phyloP scores from a whole-genome alignment of 176 grass and related monocot species.

The Triticum dicoccoides region DNA sequence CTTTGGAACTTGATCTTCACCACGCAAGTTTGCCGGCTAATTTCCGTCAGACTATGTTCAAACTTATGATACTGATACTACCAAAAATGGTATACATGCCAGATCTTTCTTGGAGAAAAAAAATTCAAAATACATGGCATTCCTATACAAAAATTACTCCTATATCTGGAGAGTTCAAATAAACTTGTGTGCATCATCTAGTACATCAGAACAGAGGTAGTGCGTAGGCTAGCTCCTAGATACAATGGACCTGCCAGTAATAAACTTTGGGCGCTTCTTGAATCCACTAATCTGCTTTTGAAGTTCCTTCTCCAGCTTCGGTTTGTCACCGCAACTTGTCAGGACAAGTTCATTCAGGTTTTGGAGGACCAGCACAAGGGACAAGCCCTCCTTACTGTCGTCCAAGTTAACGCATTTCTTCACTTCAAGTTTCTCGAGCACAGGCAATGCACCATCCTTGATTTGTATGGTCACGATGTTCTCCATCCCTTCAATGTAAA shows the following conservation, averaged over 20 bases:
- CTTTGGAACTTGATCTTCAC: neutral
- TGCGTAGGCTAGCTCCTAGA: neutral
- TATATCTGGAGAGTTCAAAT: too few relatives aligned
- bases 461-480: neutral
- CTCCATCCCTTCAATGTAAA: constrained; percentile 17
- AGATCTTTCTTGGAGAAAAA: too few relatives aligned
- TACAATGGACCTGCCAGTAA: neutral
- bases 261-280: neutral
- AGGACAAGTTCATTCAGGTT: neutral
- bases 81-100: neutral
- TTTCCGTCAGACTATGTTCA: neutral
- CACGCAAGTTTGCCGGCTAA: neutral
- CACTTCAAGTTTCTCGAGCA: neutral
- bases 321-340: neutral
- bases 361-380: too few relatives aligned
- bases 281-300: neutral
- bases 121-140: too few relatives aligned
- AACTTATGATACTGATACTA: neutral
- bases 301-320: neutral
- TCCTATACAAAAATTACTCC: too few relatives aligned
- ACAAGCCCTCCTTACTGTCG: neutral
- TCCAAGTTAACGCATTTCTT: neutral
- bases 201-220: too few relatives aligned
- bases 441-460: neutral
- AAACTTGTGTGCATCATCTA: too few relatives aligned